phyloP scores from a whole-genome alignment of 2,329 filamentous ascomycete genomes.

The Aspergillus arachidicola region DNA sequence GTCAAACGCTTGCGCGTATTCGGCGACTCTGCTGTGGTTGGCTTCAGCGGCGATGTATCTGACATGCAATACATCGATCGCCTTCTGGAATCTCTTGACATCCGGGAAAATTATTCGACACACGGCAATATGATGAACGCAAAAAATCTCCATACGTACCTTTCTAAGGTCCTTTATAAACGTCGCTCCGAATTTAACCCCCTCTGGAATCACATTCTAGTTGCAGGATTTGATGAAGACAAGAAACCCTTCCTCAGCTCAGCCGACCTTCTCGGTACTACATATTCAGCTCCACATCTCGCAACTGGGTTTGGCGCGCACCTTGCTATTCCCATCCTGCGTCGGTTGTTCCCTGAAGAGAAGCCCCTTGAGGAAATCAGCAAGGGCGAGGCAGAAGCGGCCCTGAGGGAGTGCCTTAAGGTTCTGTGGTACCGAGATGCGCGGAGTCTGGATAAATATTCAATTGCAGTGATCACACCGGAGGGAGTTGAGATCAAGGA shows the following conservation, averaged over 20 bases:
- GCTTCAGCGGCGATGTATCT: constrained; percentile 94
- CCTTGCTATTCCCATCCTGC: constrained; percentile 89
- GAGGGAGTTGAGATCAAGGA: constrained; percentile 85
- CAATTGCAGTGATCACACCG: constrained; percentile 84
- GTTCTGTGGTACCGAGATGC: constrained; percentile 97
- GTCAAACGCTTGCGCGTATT: constrained; percentile 94
- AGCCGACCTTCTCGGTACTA: constrained; percentile 89
- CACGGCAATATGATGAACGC: constrained; percentile 69
- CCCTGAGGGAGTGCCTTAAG: constrained; percentile 95
- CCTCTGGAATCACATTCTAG: constrained; percentile 92
- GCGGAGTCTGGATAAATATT: constrained; percentile 87
- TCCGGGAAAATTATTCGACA: constrained; percentile 80
- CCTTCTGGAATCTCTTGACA: constrained; percentile 81
- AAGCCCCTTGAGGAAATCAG: constrained; percentile 70
- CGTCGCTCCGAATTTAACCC: constrained; percentile 95
- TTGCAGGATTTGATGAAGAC: constrained; percentile 81
- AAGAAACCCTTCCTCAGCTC: constrained; percentile 85
- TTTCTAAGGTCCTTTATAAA: constrained; percentile 93
- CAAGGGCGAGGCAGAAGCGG: constrained; percentile 75
- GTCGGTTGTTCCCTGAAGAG: constrained; percentile 82
- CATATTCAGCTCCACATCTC: constrained; percentile 82
- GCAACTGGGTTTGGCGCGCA: constrained; percentile 93
- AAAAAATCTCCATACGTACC: constrained; percentile 94
- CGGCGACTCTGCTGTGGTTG: constrained; percentile 79
- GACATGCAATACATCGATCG: constrained; percentile 99